Conservation (phyloP, 352 stramenopile species). For the Phytophthora parvispora region DNA sequence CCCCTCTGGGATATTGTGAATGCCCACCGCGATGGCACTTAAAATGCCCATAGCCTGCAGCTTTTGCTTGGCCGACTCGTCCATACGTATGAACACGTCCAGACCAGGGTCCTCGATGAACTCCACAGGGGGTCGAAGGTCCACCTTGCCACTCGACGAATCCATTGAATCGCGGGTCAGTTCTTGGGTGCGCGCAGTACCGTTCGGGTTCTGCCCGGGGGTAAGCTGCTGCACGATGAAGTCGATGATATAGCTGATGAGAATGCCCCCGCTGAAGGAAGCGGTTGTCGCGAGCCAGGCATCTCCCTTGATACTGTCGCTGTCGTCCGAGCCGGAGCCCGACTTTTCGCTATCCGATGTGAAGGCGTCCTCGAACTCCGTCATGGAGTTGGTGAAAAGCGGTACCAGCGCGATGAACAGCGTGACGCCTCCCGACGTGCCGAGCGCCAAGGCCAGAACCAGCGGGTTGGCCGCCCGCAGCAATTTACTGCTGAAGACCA, state of each 20-base stretch:
- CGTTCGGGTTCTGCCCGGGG: conserved; percentile 39
- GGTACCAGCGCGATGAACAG: conserved; percentile 75
- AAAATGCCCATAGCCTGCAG: conserved; percentile 93
- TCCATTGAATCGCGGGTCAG: conserved; percentile 32
- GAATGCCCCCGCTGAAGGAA: conserved; percentile 87
- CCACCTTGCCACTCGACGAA: conserved; percentile 24
- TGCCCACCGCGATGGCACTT: conserved; percentile 94
- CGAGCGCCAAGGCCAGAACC: conserved; percentile 57
- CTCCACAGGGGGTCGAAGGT: conserved; percentile 31
- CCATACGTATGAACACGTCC: conserved; percentile 47
- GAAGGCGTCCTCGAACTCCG: conserved; percentile 37
- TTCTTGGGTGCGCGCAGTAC: conserved; percentile 37
- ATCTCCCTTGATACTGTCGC: conserved; percentile 29
- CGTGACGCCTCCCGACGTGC: conserved; percentile 69
- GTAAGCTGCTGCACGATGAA: conserved; percentile 51
- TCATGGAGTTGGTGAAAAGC: conserved; percentile 56
- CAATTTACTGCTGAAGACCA: conserved; percentile 63
- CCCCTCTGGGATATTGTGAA: conserved; percentile 98
- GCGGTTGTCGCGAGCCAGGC: conserved; percentile 83
- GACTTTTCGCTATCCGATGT: conserved; percentile 27
- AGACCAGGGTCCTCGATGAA: conserved; percentile 37
- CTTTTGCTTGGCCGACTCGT: conserved; percentile 52
- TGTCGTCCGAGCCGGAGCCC: conserved; percentile 9
- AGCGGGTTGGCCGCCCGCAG: conserved; percentile 58
- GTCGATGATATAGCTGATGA: conserved; percentile 58